These are phyloP conservation scores for Ceratocystis eucalypticola DNA, from an alignment of 2,329 filamentous ascomycete genomes.

Conservation along the genomic window DNA sequence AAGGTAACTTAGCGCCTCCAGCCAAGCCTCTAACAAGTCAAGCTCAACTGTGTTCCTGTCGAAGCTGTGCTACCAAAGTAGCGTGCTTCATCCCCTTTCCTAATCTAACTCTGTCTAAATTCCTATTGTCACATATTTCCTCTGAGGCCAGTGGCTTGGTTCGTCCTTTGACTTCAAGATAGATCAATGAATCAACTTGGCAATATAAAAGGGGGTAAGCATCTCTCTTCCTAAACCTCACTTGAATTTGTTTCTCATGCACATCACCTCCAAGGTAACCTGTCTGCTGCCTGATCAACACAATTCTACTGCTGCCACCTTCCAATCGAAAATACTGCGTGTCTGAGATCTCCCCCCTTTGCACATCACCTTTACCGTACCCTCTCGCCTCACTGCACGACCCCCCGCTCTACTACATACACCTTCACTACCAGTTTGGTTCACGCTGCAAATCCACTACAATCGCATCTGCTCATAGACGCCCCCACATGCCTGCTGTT, in stretches of 20 bases:
- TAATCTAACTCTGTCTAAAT: neutral
- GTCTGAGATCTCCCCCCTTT: neutral
- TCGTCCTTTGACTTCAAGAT: neutral
- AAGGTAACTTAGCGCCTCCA: neutral
- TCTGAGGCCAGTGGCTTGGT: too few relatives aligned
- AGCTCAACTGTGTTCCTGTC: neutral
- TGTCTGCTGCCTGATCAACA: too few relatives aligned
- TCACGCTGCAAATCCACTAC: neutral
- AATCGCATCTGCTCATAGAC: neutral
- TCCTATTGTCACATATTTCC: neutral
- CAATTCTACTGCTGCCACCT: neutral
- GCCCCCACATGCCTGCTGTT: neutral
- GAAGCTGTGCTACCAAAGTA: neutral
- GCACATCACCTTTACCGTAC: neutral
- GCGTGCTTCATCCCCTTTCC: neutral
- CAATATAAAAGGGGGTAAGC: neutral
- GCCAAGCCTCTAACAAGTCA: neutral
- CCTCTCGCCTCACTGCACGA: neutral
- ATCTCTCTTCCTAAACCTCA: neutral
- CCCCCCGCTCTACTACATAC: neutral
- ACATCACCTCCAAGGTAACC: neutral
- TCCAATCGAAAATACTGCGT: neutral
- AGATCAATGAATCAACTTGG: neutral
- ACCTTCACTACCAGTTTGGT: neutral
- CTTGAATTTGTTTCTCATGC: neutral